Percentiles rank a stretch among this genome's conserved stretches.
Evolutionary conservation across 1,284 basidiomycete genomes (phyloP).

Genomic region (Phlebopus sp.): DNA sequence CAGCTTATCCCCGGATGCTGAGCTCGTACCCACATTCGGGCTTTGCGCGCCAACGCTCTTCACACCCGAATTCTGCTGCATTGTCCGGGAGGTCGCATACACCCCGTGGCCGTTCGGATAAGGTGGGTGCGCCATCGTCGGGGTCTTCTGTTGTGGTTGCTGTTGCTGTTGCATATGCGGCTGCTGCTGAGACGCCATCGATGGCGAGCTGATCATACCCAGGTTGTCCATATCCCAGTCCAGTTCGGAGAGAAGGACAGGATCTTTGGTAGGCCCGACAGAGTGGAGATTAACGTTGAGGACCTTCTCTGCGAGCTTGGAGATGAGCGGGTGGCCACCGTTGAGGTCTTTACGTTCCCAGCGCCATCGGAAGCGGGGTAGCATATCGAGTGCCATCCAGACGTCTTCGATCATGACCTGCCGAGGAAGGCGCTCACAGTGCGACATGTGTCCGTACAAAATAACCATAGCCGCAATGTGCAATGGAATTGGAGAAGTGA

Average conservation of each 20-base stretch:
- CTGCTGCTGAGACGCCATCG: slow-evolving; percentile 28
- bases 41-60: slow-evolving; percentile 24
- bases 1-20: slow-evolving; percentile 38
- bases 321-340: slow-evolving; percentile 76
- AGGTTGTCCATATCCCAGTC: slow-evolving; percentile 61
- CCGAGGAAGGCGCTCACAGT: slow-evolving; percentile 60
- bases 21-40: slow-evolving; percentile 21
- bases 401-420: slow-evolving; percentile 73
- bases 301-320: slow-evolving; percentile 73
- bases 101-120: slow-evolving; percentile 21
- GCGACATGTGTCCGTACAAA: slow-evolving; percentile 77
- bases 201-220: slow-evolving; percentile 30
- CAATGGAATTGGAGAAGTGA: slow-evolving; percentile 79
- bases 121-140: slow-evolving; percentile 36
- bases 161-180: slow-evolving; percentile 23
- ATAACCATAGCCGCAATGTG: slow-evolving; percentile 87
- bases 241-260: slow-evolving; percentile 60
- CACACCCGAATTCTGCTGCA: slow-evolving; percentile 32
- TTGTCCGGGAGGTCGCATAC: slow-evolving; percentile 38
- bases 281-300: slow-evolving; percentile 64
- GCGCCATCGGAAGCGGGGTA: slow-evolving; percentile 81
- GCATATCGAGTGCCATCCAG: slow-evolving; percentile 79
- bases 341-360: slow-evolving; percentile 80
- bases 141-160: slow-evolving; percentile 39
- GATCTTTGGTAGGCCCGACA: slow-evolving; percentile 54